phyloP scores from a whole-genome alignment of 2,329 filamentous ascomycete genomes.

The Fusarium pseudonygamai region DNA sequence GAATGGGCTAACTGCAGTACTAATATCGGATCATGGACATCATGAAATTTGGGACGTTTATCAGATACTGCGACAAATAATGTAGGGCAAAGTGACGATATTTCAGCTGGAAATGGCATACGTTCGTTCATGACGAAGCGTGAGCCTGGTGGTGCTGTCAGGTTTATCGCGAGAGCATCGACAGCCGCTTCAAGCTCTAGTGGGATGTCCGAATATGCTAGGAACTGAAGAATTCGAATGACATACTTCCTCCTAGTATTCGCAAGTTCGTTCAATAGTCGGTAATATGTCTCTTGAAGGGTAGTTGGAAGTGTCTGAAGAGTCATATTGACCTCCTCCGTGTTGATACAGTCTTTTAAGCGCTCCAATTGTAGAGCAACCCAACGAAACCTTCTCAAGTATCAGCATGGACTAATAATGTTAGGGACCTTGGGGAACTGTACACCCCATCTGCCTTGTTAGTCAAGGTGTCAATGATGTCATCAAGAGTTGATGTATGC shows the following conservation, averaged over 20 bases:
- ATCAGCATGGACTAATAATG: rapidly evolving
- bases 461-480: rapidly evolving
- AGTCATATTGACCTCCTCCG: rapidly evolving
- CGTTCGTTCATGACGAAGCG: rapidly evolving
- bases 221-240: rapidly evolving
- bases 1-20: neutral
- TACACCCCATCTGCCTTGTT: rapidly evolving
- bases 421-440: rapidly evolving
- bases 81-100: neutral
- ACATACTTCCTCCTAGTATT: rapidly evolving
- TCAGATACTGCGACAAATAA: neutral
- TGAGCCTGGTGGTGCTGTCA: rapidly evolving
- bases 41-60: no score
- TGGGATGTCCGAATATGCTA: rapidly evolving
- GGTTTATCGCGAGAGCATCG: rapidly evolving
- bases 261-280: rapidly evolving
- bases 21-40: no score
- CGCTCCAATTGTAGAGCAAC: rapidly evolving
- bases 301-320: rapidly evolving
- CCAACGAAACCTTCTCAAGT: neutral
- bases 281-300: rapidly evolving
- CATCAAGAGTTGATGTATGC: rapidly evolving
- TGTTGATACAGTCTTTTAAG: rapidly evolving
- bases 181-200: rapidly evolving
- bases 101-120: neutral